These are phyloP conservation scores for Coemansia sp. DNA, from an alignment of 192 early-diverging fungal genomes.

Conservation along the genomic window DNA sequence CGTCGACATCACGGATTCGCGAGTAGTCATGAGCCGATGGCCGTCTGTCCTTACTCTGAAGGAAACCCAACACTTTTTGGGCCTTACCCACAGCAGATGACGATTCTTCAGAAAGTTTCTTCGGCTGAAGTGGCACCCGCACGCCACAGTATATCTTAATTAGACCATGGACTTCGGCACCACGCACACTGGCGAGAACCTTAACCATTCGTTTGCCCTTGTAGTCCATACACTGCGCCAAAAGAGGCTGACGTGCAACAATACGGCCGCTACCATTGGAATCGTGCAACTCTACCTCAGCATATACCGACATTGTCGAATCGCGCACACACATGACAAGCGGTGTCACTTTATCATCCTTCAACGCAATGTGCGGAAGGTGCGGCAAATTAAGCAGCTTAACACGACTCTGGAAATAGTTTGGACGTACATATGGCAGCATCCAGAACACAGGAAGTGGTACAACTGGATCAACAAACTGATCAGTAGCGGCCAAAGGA, in stretches of 20 bases:
- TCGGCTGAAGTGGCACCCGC: constrained; percentile 36
- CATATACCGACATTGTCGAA: constrained; percentile 46
- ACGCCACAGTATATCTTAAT: constrained; percentile 55
- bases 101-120: constrained; percentile 14
- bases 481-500: constrained; percentile 28
- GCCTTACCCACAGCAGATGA: constrained; percentile 2
- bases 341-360: constrained; percentile 47
- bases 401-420: constrained; percentile 43
- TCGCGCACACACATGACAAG: constrained; percentile 50
- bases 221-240: constrained; percentile 57
- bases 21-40: constrained; percentile 40
- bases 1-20: constrained; percentile 51
- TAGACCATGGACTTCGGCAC: constrained; percentile 37
- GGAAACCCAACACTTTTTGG: constrained; percentile 50
- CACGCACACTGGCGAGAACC: constrained; percentile 46
- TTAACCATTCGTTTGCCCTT: constrained; percentile 56
- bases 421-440: constrained; percentile 54
- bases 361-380: constrained; percentile 38
- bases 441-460: constrained; percentile 55
- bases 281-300: constrained; percentile 57
- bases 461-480: constrained; percentile 54
- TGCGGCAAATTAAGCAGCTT: constrained; percentile 53
- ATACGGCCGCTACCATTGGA: constrained; percentile 52
- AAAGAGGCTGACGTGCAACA: constrained; percentile 47
- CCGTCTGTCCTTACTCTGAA: constrained; percentile 41